Evolutionary conservation across 2,329 filamentous ascomycete genomes (phyloP), one percentile per base, ranked within the genome.

Genomic region (Boeremia exigua): DNA sequence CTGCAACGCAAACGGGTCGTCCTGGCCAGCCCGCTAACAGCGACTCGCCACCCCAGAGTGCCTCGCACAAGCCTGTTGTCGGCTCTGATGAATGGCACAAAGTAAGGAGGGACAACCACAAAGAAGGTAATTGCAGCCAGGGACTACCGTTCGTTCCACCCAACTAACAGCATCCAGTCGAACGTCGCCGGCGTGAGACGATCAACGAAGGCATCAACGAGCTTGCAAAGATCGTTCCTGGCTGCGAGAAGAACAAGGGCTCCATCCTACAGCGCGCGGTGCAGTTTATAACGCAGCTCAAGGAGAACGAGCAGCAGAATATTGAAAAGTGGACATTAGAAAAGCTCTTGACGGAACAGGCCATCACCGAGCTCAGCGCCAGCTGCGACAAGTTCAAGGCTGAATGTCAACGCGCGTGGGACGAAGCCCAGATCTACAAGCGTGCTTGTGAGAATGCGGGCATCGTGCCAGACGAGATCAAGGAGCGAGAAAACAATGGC

Each of bases 201-300:
- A 99, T 99, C 75, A 99, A 99, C 65, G 95, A 99, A 78, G 95
- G 95, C 45, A 99, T 99, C 67, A 98, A 97, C 71, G 95, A 98
- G 77, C 86, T 99, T 28, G 91, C 94, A 65, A 98, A 97, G 80
- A 96, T 99, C 63, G 95, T 99, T 0, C 95, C 95, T 0, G 92
- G 92, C 12, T 97, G 94, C 70, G 95, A 99, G 78, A 99, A 98
- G 83, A 98, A 99, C 81, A 99, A 99, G 78, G 95, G 95, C 0
- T 96, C 92, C 2, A 98, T 99, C 62, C 81, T 99, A 33, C 91
- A 96, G 73, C 91, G 94, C 30, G 92, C 95, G 0, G 94, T 97
- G 9, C 88, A 92, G 61, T 98, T 96, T 79, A 98, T 99, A 73
- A 90, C 88, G 10, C 92, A 97, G 71, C 84, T 99, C 14, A 96